Percentiles rank a stretch among this genome's conserved stretches.
Conservation (phyloP, 495 filamentous ascomycete genomes). For the Talaromyces adpressus region DNA sequence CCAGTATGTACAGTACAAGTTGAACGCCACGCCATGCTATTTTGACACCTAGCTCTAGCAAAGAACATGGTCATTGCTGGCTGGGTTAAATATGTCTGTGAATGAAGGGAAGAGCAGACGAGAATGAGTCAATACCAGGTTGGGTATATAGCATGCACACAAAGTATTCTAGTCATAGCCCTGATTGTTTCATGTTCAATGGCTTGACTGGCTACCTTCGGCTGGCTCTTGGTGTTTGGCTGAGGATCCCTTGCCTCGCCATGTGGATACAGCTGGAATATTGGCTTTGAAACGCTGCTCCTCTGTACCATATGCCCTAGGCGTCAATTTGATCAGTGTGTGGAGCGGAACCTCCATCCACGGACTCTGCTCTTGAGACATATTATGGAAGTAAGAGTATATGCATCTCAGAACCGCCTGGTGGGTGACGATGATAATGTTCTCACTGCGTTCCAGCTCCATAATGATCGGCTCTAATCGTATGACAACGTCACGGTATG, state of each 20-base stretch:
- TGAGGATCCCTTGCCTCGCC: conserved; percentile 82
- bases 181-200: not conserved
- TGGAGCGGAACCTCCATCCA: conserved; percentile 97
- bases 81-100: not conserved
- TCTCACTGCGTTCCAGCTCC: conserved; percentile 92
- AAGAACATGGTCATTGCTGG: not conserved
- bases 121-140: not conserved
- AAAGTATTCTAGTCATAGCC: not conserved
- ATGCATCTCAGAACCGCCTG: conserved; percentile 96
- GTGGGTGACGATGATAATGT: conserved; percentile 96
- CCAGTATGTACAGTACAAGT: conserved; percentile 4
- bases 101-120: not conserved
- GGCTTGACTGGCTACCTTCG: not conserved
- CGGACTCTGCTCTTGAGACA: conserved; percentile 83
- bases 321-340: conserved; percentile 92
- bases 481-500: conserved; percentile 95
- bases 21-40: conserved; percentile 8
- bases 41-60: not conserved
- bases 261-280: conserved; percentile 92
- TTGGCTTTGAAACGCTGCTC: conserved; percentile 81
- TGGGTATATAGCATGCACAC: not conserved
- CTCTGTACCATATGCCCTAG: conserved; percentile 86
- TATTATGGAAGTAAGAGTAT: conserved; percentile 97
- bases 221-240: conserved; percentile 58
- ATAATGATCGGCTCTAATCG: conserved; percentile 98